These are phyloP conservation scores for Albophoma yamanashiensis DNA, from an alignment of 2,329 filamentous ascomycete species.

Conservation along the genomic window DNA sequence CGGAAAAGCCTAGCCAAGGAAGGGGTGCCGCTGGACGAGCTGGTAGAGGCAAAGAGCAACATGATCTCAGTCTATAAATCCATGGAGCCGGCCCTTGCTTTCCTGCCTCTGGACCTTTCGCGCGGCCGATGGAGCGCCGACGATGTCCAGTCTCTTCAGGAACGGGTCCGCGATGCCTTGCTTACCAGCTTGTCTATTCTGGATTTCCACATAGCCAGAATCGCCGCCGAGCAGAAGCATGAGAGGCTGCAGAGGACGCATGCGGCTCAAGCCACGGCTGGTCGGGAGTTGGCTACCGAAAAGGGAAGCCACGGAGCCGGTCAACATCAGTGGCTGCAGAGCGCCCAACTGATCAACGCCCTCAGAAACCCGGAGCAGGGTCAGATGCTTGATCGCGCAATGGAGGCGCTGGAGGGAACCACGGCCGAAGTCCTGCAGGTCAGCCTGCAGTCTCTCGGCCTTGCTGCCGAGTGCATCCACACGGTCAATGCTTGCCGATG, in stretches of 20 bases:
- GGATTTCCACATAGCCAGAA: conserved; percentile 29
- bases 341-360: conserved; percentile 21
- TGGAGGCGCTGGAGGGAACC: conserved; percentile 18
- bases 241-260: conserved; percentile 4
- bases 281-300: background rate
- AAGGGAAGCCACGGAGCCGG: conserved; percentile 9
- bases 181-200: conserved; percentile 23
- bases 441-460: conserved; percentile 11
- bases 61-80: conserved; percentile 25
- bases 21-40: conserved; percentile 13
- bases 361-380: conserved; percentile 25
- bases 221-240: conserved; percentile 10
- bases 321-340: conserved; percentile 18
- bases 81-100: conserved; percentile 26
- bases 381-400: conserved; percentile 18
- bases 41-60: conserved; percentile 14
- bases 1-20: conserved; percentile 10
- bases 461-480: conserved; percentile 14
- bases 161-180: conserved; percentile 23
- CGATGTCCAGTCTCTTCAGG: conserved; percentile 27
- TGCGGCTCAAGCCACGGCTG: background rate
- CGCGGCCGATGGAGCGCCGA: conserved; percentile 32
- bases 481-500: conserved; percentile 19
- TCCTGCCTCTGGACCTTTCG: conserved; percentile 35
- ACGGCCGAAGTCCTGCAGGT: conserved; percentile 14